Percentiles rank a stretch among this genome's conserved stretches.
Evolutionary conservation across 73 alveolate species (phyloP).

Genomic region (Tetrahymena elliotti): DNA sequence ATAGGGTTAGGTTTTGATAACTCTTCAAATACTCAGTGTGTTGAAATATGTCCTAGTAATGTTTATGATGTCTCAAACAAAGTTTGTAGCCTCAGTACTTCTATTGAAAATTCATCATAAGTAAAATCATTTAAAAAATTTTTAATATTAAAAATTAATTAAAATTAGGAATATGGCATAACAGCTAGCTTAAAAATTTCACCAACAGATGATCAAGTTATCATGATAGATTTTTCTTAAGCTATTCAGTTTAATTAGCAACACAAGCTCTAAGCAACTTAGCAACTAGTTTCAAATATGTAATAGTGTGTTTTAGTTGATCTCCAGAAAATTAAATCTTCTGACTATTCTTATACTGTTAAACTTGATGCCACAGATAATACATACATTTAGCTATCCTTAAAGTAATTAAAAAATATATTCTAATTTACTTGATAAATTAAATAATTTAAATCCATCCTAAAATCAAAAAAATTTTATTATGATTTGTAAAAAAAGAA

Average conservation of each 20-base stretch:
- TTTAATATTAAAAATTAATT: neutral
- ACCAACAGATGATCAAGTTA: neutral
- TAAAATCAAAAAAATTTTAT: no score
- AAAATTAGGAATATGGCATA: neutral
- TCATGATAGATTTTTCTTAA: neutral
- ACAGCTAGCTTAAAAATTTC: neutral
- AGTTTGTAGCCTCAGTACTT: neutral
- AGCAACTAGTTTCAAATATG: neutral
- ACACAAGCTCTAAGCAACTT: neutral
- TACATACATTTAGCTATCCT: neutral
- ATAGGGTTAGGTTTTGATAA: neutral
- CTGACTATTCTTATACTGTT: neutral
- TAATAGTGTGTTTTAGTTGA: neutral
- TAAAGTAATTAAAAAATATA: neutral
- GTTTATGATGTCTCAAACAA: neutral
- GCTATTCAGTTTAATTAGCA: neutral
- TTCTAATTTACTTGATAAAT: no score
- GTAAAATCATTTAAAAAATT: neutral
- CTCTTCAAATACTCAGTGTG: neutral
- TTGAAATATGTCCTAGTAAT: neutral
- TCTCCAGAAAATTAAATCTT: neutral
- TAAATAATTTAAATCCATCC: no score
- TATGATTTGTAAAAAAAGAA: no score
- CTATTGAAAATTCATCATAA: neutral
- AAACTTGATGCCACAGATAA: neutral